These are phyloP conservation scores for Saccharomyces mikatae DNA, from an alignment of 805 yeast genomes.

Conservation along the genomic window DNA sequence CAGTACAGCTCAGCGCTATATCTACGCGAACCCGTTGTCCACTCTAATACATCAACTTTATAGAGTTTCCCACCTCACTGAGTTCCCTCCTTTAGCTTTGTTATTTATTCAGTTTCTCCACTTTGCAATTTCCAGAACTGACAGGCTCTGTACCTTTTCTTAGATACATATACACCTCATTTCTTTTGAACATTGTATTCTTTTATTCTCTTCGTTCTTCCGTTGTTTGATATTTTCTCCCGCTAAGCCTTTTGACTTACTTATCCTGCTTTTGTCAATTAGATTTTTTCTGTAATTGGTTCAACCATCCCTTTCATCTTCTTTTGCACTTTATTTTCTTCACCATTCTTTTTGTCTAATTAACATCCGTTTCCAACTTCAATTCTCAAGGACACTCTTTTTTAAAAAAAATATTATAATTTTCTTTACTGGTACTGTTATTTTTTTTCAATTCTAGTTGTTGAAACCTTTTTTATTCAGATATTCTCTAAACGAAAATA, in stretches of 20 bases:
- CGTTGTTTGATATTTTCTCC: neutral
- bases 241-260: neutral
- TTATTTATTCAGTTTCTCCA: neutral
- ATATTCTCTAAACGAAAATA: neutral
- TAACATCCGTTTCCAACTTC: neutral
- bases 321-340: neutral
- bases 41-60: neutral
- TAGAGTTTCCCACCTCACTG: neutral
- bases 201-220: neutral
- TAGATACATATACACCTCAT: neutral
- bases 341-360: neutral
- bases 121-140: neutral
- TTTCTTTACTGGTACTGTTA: neutral
- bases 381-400: neutral
- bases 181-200: neutral
- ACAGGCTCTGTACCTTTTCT: neutral
- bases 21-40: neutral
- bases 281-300: neutral
- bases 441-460: neutral
- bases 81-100: neutral
- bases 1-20: neutral
- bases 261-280: neutral
- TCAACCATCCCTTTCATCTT: neutral
- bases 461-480: neutral
- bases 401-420: neutral